Evolutionary conservation across 2,329 filamentous ascomycete species (phyloP), one percentile per base, ranked within the genome.

Genomic region (Phialophora chinensis): DNA sequence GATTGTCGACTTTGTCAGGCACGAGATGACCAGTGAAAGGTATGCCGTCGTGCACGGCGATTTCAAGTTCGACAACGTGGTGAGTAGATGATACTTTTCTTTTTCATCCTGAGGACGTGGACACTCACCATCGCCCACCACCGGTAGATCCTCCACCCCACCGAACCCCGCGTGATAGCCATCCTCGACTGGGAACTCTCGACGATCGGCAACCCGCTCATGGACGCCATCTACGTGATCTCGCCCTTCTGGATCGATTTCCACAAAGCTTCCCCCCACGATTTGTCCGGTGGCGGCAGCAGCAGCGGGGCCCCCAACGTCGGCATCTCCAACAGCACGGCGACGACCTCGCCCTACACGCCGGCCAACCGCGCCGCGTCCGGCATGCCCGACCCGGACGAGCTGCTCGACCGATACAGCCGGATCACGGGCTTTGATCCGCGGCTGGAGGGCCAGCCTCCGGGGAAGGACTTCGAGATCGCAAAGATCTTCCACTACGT

Each of bases 101-200:
- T 6, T n/a, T 25, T 49, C n/a, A n/a, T n/a, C n/a, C n/a, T n/a
- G n/a, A n/a, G n/a, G n/a, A n/a, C n/a, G n/a, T n/a, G n/a, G n/a
- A n/a, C 31, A 1, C 33, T 25, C 20, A 11, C 49, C 7, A n/a
- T 54, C 27, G 10, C 33, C 35, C 38, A 12, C 17, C 29, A 27
- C 23, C 20, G n/a, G 11, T 20, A 69, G 67, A 35, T 69, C 31
- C 96, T 93, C 75, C 90, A 94, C 80, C 89, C 90, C 78, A 91
- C 89, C 0, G 88, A 91, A 76, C 87, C 91, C 4, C 82, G 87
- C 60, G 91, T 96, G 2, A 91, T 96, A 78, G 92, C 92, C 2
- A 91, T 96, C 62, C 80, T 96, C 5, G 92, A 96, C 79, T 96
- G 92, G 92, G 92, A 96, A 81, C 93, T 96, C 90, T 91, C 90